Percentiles rank a stretch among this genome's conserved stretches.
Conservation (phyloP, 2,329 filamentous ascomycete species). For the Aspergillus alliaceus region DNA sequence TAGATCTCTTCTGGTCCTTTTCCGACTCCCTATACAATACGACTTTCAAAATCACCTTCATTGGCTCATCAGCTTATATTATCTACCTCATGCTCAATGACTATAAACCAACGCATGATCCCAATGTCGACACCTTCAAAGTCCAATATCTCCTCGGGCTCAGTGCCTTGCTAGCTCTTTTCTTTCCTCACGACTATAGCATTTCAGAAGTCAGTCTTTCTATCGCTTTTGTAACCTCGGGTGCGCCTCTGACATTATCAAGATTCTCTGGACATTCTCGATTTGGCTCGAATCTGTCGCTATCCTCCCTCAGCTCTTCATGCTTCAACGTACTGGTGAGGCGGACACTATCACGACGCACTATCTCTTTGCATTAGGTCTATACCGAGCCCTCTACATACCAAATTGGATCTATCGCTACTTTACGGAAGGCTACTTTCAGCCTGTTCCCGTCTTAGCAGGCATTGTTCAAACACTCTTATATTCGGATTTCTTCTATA, state of each 20-base stretch:
- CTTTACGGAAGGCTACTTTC: conserved; percentile 74
- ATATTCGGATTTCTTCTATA: conserved; percentile 99
- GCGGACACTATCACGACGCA: conserved; percentile 99
- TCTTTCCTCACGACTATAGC: conserved; percentile 85
- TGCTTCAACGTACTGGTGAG: conserved; percentile 95
- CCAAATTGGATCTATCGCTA: conserved; percentile 98
- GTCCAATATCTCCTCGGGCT: conserved; percentile 89
- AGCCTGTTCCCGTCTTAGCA: conserved; percentile 84
- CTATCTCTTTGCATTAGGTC: conserved; percentile 89
- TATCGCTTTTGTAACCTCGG: conserved; percentile 10
- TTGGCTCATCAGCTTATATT: conserved; percentile 85
- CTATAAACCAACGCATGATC: conserved; percentile 96
- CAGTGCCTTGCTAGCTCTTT: conserved; percentile 72
- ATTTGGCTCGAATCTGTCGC: conserved; percentile 98
- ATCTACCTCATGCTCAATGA: conserved; percentile 97
- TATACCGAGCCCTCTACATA: conserved; percentile 93
- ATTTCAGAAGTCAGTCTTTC: conserved; percentile 58
- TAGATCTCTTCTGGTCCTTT: conserved; percentile 83
- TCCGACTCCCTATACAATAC: conserved; percentile 87
- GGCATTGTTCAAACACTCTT: conserved; percentile 91
- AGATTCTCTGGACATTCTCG: conserved; percentile 96
- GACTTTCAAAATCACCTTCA: conserved; percentile 94
- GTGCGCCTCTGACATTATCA: conserved; percentile 7
- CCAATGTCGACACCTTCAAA: conserved; percentile 95
- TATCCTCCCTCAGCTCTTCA: conserved; percentile 95